Conservation (phyloP, 768 basidiomycete species). For the Tylopilus rubrobrunneus region DNA sequence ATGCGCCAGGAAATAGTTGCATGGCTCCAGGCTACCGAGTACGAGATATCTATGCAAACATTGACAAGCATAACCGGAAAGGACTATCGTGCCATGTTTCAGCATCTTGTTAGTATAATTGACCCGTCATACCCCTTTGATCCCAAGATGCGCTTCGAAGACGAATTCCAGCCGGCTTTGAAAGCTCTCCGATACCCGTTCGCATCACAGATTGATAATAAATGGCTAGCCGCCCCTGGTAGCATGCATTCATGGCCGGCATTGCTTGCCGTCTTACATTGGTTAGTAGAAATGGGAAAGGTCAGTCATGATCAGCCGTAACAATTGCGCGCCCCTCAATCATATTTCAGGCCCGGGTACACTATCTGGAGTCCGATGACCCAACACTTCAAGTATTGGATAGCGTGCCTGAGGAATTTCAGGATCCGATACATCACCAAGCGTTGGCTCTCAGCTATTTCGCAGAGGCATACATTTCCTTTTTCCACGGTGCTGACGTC, state of each 20-base stretch:
- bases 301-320: conserved; percentile 40
- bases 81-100: conserved; percentile 83
- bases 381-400: conserved; percentile 62
- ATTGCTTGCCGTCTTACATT: conserved; percentile 84
- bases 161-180: conserved; percentile 76
- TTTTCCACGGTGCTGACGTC: conserved; percentile 64
- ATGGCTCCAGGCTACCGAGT: conserved; percentile 64
- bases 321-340: background rate
- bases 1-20: conserved; percentile 74
- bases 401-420: conserved; percentile 70
- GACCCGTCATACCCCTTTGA: conserved; percentile 68
- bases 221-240: conserved; percentile 84
- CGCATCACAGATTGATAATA: conserved; percentile 71
- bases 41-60: conserved; percentile 63
- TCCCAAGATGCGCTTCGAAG: conserved; percentile 61
- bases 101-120: conserved; percentile 64
- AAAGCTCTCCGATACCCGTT: conserved; percentile 81
- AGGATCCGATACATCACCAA: conserved; percentile 67
- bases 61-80: conserved; percentile 78
- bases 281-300: conserved; percentile 84
- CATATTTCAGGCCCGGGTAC: conserved; percentile 27
- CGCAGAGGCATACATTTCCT: conserved; percentile 60
- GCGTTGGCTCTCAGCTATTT: conserved; percentile 77
- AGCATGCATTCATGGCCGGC: conserved; percentile 92
- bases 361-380: conserved; percentile 60